Percentiles rank a stretch among this genome's conserved stretches.
Conservation (phyloP, 805 yeast genomes). For the Yarrowia porcina region DNA sequence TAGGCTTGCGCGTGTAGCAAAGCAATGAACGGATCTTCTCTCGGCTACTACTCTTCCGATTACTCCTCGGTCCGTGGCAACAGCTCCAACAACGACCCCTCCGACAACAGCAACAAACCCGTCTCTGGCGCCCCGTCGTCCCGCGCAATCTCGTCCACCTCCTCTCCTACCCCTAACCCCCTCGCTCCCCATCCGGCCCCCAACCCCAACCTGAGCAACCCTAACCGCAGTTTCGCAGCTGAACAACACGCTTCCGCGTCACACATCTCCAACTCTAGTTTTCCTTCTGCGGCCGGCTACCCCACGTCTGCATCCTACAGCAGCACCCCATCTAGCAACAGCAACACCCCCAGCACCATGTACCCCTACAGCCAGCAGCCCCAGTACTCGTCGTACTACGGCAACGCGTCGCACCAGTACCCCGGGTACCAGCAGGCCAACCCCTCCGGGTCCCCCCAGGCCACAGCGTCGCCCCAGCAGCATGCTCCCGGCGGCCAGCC, state of each 20-base stretch:
- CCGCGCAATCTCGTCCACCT: neutral
- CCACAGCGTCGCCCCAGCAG: constrained; percentile 21
- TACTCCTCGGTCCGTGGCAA: constrained; percentile 17
- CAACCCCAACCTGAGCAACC: constrained; percentile 1
- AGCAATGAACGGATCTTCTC: constrained; percentile 19
- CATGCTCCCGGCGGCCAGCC: constrained; percentile 25
- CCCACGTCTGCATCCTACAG: constrained; percentile 23
- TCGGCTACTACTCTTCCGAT: constrained; percentile 17
- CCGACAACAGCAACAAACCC: neutral
- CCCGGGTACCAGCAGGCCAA: constrained; percentile 21
- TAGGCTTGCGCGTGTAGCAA: neutral
- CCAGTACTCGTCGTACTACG: constrained; percentile 25
- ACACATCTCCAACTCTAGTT: constrained; percentile 1
- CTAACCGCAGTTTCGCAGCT: constrained; percentile 18
- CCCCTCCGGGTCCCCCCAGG: constrained; percentile 20
- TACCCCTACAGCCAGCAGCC: constrained; percentile 26
- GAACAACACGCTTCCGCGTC: constrained; percentile 7
- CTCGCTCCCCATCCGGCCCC: neutral
- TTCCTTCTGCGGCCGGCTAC: constrained; percentile 17
- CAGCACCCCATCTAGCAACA: neutral
- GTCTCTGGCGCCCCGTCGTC: neutral
- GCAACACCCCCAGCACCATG: constrained; percentile 16
- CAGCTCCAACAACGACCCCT: neutral
- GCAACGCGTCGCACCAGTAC: constrained; percentile 25
- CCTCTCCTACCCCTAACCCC: constrained; percentile 6